A percentile compares a stretch with the other conserved stretches of the same genome.
These are phyloP conservation scores for Phtheirospermum japonicum DNA, from an alignment of 257 asterid genomes.

Conservation along the genomic window DNA sequence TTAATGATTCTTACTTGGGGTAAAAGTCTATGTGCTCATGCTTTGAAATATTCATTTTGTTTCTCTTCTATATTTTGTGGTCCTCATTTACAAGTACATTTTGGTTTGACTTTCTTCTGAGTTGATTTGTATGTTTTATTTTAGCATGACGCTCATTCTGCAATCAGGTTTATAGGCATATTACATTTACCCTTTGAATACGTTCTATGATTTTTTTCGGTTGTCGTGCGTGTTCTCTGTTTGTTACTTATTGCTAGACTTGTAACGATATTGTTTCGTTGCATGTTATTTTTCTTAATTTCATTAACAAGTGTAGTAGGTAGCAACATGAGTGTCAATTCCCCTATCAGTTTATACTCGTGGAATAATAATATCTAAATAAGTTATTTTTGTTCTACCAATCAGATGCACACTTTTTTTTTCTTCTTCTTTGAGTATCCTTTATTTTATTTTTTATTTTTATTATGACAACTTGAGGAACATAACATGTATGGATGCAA, in stretches of 20 bases:
- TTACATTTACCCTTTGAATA: background rate
- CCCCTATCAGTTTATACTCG: slow-evolving; percentile 9
- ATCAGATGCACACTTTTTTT: background rate
- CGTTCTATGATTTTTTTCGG: no score
- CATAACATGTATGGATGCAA: slow-evolving; percentile 20
- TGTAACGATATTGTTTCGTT: slow-evolving; percentile 16
- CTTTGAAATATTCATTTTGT: slow-evolving; percentile 22
- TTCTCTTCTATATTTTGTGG: slow-evolving; percentile 16
- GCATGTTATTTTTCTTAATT: slow-evolving; percentile 1
- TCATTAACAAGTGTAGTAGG: background rate
- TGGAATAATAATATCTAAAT: slow-evolving; percentile 1
- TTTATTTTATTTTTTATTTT: background rate
- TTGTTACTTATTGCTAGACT: slow-evolving; percentile 9
- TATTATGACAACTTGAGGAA: background rate
- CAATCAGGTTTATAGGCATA: slow-evolving; percentile 13
- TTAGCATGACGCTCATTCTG: slow-evolving; percentile 3
- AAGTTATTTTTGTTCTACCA: slow-evolving; percentile 7
- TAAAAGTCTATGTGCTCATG: slow-evolving; percentile 30
- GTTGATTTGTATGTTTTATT: slow-evolving; percentile 12
- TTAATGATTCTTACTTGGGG: slow-evolving; percentile 85
- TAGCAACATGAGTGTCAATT: background rate
- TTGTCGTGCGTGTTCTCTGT: no score
- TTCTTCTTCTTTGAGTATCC: background rate
- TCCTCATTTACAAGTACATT: slow-evolving; percentile 2
- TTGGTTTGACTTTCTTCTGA: slow-evolving; percentile 19